A percentile compares a stretch with the other conserved stretches of the same genome.
Conservation (phyloP, 768 basidiomycete genomes). For the Dendrothele bispora region DNA sequence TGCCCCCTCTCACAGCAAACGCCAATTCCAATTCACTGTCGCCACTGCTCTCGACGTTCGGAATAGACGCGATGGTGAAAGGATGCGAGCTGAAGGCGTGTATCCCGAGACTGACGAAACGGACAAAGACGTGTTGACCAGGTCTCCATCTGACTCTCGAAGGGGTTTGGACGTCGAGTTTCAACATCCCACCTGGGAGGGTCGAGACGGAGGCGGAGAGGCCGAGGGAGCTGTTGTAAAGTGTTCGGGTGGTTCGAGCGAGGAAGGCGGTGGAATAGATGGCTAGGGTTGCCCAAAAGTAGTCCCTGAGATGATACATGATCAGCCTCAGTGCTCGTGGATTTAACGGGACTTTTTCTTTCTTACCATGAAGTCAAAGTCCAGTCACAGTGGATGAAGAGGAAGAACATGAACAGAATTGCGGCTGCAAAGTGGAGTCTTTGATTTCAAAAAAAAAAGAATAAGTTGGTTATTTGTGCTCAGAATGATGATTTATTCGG, state of each 20-base stretch:
- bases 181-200: constrained; percentile 24
- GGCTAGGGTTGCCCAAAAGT: constrained; percentile 30
- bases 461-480: constrained; percentile 19
- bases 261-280: constrained; percentile 28
- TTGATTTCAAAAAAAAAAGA: neutral
- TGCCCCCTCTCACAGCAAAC: constrained; percentile 21
- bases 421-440: constrained; percentile 13
- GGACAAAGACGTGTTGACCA: constrained; percentile 31
- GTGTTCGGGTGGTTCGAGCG: constrained; percentile 23
- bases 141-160: constrained; percentile 27
- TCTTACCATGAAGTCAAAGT: constrained; percentile 27
- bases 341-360: neutral
- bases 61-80: constrained; percentile 26
- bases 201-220: constrained; percentile 21
- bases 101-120: constrained; percentile 18
- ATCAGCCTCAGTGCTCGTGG: neutral
- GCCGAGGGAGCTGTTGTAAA: constrained; percentile 20
- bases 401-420: constrained; percentile 28
- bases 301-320: constrained; percentile 22
- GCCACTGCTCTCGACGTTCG: too few relatives aligned
- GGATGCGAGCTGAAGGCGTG: constrained; percentile 27
- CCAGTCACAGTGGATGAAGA: constrained; percentile 32
- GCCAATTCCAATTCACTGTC: constrained; percentile 13
- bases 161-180: constrained; percentile 19
- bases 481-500: neutral